phyloP scores from a whole-genome alignment of 2,329 filamentous ascomycete species.

The Aureobasidium sp. region DNA sequence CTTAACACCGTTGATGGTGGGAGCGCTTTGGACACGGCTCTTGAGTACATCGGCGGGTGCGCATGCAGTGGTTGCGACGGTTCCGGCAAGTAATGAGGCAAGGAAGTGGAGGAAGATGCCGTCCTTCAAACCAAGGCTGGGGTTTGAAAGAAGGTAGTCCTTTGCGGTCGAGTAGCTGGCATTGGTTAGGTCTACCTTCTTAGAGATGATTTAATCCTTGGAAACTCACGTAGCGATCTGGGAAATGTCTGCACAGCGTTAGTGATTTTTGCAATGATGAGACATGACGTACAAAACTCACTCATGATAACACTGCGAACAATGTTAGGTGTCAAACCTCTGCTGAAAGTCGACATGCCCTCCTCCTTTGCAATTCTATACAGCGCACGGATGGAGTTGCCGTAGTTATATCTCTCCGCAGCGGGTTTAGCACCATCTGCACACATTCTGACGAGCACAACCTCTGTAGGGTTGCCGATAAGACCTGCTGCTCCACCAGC shows the following conservation, averaged over 20 bases:
- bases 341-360: slow-evolving; percentile 6
- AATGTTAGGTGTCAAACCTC: slow-evolving; percentile 8
- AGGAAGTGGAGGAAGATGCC: slow-evolving; percentile 10
- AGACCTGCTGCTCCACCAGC: slow-evolving; percentile 8
- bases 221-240: slow-evolving; percentile 6
- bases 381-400: slow-evolving; percentile 4
- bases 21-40: not conserved
- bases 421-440: slow-evolving; percentile 4
- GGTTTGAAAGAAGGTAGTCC: slow-evolving; percentile 1
- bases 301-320: slow-evolving; percentile 11
- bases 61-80: slow-evolving; percentile 5
- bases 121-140: not conserved
- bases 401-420: slow-evolving; percentile 5
- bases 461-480: slow-evolving; percentile 5
- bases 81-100: slow-evolving; percentile 7
- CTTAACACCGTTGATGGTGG: not conserved
- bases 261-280: not conserved
- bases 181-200: not conserved
- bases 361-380: slow-evolving; percentile 8
- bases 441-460: slow-evolving; percentile 9
- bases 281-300: not conserved
- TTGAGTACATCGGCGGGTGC: slow-evolving; percentile 8
- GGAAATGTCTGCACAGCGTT: not conserved
- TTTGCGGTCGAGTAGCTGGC: slow-evolving; percentile 5
- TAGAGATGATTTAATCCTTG: too few relatives aligned